phyloP scores from a whole-genome alignment of 2,329 filamentous ascomycete species.

The Colletotrichum sp. region DNA sequence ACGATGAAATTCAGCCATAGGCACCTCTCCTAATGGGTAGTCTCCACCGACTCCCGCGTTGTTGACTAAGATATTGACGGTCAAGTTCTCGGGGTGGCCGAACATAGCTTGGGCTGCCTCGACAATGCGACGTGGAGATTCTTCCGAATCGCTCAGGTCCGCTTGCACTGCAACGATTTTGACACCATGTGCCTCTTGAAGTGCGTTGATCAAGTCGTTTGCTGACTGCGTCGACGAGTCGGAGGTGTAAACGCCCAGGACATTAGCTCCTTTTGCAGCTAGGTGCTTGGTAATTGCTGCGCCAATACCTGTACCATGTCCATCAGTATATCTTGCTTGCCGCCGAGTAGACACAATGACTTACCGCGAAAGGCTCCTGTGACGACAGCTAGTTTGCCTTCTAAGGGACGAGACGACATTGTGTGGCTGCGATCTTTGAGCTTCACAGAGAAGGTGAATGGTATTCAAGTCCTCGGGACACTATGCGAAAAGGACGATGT shows the following conservation, averaged over 20 bases:
- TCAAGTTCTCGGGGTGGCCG: slow-evolving; percentile 55
- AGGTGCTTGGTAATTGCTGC: slow-evolving; percentile 67
- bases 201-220: slow-evolving; percentile 26
- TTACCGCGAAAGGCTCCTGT: not conserved
- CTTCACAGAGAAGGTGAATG: too few relatives aligned
- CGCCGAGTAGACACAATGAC: not conserved
- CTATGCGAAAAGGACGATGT: too few relatives aligned
- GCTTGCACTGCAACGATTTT: slow-evolving; percentile 70
- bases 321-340: not conserved
- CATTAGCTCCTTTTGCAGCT: slow-evolving; percentile 70
- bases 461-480: too few relatives aligned
- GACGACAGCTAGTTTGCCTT: not conserved
- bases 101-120: slow-evolving; percentile 63
- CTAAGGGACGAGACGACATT: not conserved
- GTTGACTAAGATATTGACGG: slow-evolving; percentile 85
- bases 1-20: slow-evolving; percentile 67
- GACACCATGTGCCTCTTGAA: slow-evolving; percentile 64
- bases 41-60: slow-evolving; percentile 69
- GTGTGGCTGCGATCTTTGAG: too few relatives aligned
- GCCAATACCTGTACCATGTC: slow-evolving; percentile 67
- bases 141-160: slow-evolving; percentile 68
- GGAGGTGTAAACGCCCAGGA: slow-evolving; percentile 73
- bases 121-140: slow-evolving; percentile 61
- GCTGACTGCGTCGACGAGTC: slow-evolving; percentile 32
- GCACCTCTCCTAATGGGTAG: slow-evolving; percentile 63